Evolutionary conservation across 2,329 filamentous ascomycete species (phyloP).

Genomic region (Arthrinium phaeospermum): DNA sequence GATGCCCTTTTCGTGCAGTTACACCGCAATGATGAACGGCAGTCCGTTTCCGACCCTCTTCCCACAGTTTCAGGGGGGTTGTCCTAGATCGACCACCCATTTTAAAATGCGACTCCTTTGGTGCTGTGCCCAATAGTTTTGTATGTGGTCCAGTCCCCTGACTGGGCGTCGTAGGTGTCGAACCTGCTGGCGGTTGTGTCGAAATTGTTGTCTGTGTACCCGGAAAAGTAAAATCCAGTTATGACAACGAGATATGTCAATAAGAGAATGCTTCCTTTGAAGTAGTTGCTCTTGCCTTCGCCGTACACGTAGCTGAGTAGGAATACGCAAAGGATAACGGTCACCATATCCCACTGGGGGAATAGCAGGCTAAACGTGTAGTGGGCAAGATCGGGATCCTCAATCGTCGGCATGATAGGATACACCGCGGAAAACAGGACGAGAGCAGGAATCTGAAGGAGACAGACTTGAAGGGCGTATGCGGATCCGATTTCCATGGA

Average conservation of each 20-base stretch:
- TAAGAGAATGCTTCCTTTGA: constrained; percentile 96
- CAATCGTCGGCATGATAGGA: constrained; percentile 47
- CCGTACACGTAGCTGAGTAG: constrained; percentile 96
- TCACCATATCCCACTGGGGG: constrained; percentile 99
- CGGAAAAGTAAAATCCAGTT: constrained; percentile 87
- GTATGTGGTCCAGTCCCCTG: constrained; percentile 52
- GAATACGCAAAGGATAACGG: constrained; percentile 94
- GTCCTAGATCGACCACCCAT: too few relatives aligned
- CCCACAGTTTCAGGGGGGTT: too few relatives aligned
- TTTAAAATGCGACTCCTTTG: constrained; percentile 43
- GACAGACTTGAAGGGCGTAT: constrained; percentile 93
- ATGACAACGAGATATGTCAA: constrained; percentile 92
- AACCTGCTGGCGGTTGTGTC: constrained; percentile 57
- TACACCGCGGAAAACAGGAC: constrained; percentile 89
- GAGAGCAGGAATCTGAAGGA: constrained; percentile 90
- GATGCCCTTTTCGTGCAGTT: neutral
- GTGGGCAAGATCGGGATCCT: constrained; percentile 49
- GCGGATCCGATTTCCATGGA: constrained; percentile 99
- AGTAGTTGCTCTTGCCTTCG: constrained; percentile 99
- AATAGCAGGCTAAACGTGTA: constrained; percentile 89
- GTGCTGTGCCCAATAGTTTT: constrained; percentile 59
- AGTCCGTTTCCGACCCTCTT: neutral
- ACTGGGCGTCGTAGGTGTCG: constrained; percentile 58
- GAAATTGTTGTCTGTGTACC: constrained; percentile 51
- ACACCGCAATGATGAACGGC: neutral